phyloP scores from a whole-genome alignment of 805 yeast genomes.

The Maudiozyma turicensis region DNA sequence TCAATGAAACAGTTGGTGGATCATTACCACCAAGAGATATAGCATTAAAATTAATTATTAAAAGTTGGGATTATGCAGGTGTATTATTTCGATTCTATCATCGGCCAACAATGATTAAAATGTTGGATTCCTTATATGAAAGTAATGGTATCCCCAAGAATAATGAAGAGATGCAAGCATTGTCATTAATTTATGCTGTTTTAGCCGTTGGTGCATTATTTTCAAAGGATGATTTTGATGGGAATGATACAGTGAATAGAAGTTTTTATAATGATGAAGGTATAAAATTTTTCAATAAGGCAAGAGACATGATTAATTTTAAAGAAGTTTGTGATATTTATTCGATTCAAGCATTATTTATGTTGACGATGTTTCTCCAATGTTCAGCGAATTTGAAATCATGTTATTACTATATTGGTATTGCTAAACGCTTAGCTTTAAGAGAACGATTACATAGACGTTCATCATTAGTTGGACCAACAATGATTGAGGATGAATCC shows the following conservation, averaged over 20 bases:
- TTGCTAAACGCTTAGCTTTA: constrained; percentile 72
- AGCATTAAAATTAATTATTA: constrained; percentile 60
- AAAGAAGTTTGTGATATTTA: constrained; percentile 50
- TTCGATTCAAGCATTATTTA: constrained; percentile 77
- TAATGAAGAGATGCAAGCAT: constrained; percentile 60
- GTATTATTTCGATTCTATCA: constrained; percentile 79
- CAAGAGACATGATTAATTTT: constrained; percentile 68
- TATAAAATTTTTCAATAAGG: constrained; percentile 68
- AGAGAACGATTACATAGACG: constrained; percentile 78
- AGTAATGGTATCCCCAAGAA: constrained; percentile 51
- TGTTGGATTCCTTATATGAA: constrained; percentile 65
- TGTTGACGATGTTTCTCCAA: constrained; percentile 77
- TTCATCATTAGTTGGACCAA: constrained; percentile 45
- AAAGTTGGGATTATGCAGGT: constrained; percentile 81
- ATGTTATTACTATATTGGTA: constrained; percentile 83
- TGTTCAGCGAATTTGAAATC: constrained; percentile 82
- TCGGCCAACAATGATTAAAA: constrained; percentile 67
- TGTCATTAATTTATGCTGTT: constrained; percentile 77
- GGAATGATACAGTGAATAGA: constrained; percentile 20
- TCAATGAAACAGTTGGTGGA: background rate
- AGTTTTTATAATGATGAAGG: constrained; percentile 60
- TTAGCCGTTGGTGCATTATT: constrained; percentile 83
- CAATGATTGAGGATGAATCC: constrained; percentile 74
- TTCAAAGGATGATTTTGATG: constrained; percentile 39
- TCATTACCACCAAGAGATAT: constrained; percentile 61